Conservation (phyloP, 352 stramenopile species). For the Phytophthora pseudosyringae region DNA sequence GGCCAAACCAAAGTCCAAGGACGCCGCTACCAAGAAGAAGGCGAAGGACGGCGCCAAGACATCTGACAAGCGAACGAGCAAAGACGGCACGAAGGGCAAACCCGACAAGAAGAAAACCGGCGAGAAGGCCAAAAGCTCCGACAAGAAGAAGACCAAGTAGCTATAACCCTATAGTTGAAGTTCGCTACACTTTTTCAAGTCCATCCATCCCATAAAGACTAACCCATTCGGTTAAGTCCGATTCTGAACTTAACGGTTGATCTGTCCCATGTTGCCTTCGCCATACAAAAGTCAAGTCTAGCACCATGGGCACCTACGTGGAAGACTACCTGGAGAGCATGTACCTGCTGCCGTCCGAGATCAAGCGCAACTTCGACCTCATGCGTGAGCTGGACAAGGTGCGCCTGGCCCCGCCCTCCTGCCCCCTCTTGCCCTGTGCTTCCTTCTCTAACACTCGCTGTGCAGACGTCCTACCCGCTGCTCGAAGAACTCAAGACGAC, state of each 20-base stretch:
- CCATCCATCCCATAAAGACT: background rate
- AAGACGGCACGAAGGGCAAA: constrained; percentile 31
- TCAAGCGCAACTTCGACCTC: constrained; percentile 92
- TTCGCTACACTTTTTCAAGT: background rate
- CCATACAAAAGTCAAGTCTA: constrained; percentile 21
- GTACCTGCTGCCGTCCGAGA: constrained; percentile 90
- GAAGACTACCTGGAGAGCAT: constrained; percentile 91
- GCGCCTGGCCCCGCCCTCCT: background rate
- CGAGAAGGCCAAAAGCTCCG: constrained; percentile 26
- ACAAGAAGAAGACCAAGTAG: constrained; percentile 36
- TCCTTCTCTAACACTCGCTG: constrained; percentile 1
- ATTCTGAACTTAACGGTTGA: constrained; percentile 5
- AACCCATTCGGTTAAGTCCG: constrained; percentile 3
- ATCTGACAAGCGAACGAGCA: constrained; percentile 16
- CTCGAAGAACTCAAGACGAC: constrained; percentile 75
- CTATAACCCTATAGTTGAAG: constrained; percentile 1
- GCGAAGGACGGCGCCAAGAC: constrained; percentile 17
- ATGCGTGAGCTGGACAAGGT: constrained; percentile 91
- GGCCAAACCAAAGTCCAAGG: constrained; percentile 32
- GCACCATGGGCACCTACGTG: constrained; percentile 83
- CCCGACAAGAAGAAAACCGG: constrained; percentile 27
- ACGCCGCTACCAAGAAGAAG: constrained; percentile 32
- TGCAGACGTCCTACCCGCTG: constrained; percentile 76
- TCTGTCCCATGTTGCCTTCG: background rate
- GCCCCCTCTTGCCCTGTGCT: background rate